Evolutionary conservation across 1,284 basidiomycete species (phyloP), one percentile per base, ranked within the genome.

Genomic region (Psilocybe mexicana): DNA sequence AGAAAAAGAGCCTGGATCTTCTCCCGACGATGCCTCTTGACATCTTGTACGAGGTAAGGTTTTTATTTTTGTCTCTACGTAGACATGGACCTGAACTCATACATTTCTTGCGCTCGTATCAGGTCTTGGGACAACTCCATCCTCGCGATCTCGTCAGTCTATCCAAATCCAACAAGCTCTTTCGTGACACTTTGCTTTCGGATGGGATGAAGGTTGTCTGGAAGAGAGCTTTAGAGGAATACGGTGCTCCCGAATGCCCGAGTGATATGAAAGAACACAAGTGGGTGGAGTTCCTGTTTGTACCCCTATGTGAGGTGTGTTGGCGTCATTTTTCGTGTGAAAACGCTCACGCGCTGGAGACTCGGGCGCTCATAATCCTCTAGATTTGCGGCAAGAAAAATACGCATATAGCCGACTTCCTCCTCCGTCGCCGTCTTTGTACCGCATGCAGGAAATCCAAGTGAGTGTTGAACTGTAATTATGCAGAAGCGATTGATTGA

Each of bases 361-460:
- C 18, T 18, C 18, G 18, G 18, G 18, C 18, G 18, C 18, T 18
- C 18, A 18, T 52, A 3, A 11, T 26, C 10, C 43, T 38, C 2
- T 25, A 74, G 72, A 51, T 47, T 2, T 74, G 72, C 52, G 67
- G 65, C 23, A 51, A 65, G 6, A 67, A 58, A 30, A 64, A 68
- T 43, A 58, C 72, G 3, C 64, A 63, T 25, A 64, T 61, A 0
- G 59, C 75, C 2, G 72, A 75, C 51, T 75, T 74, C 54, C 55
- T 54, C 8, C 49, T 76, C n/a, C 63, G 70, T 14, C 67, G 69
- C 12, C 66, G 74, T 10, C 58, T 69, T 14, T 76, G 74, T 54
- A 59, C 36, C 0, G 8, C 1, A 3, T 76, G 74, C 60, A 69
- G 65, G 60, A 72, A 69, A 51, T 28, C 45, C 3, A 68, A 71